Evolutionary conservation across 2,329 filamentous ascomycete species (phyloP), one percentile per base, ranked within the genome.

Genomic region (Onygena corvina): DNA sequence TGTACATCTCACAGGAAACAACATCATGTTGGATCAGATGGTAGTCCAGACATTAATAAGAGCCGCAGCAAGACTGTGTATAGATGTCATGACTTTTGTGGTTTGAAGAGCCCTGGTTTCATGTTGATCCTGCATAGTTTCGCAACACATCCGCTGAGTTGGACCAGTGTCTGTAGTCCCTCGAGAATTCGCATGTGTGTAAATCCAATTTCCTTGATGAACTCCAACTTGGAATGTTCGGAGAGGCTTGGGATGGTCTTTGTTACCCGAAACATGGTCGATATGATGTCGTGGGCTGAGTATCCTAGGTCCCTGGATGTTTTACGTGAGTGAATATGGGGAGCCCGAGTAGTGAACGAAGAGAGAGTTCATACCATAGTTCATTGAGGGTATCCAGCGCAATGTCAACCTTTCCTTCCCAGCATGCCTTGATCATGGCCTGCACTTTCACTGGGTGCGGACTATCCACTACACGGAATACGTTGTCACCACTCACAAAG

Each of bases 181-280:
- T 98, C 92, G n/a, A 98, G 72, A 50, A 98, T 90, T 66, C 93
- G 89, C 92, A 98, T 98, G 64, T 98, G 92, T 2, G 92, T 94
- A 67, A 96, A 96, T 48, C 92, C 92, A 67, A 98, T 98, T 70
- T 95, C 92, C 70, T 88, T 90, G 70, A 96, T 94, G 59, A 96
- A 98, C 64, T 96, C 90, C 53, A 98, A 74, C 71, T 95, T 95
- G 12, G 88, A 81, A 66, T 96, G 88, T 69, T 98, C 92, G 57
- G 87, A 92, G 50, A 98, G 71, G 1, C 84, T 87, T 1, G 86
- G 85, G 52, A 96, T 88, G 1, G 88, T 93, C 73, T 96, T 98
- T 40, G 92, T 96, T 52, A 98, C 92, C 61, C 84, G 83, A 75
- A 98, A 96, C 92, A 98, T 98, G 53, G 90, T 98, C 69, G 85